These are phyloP conservation scores for Gymnopus androsaceus DNA, from an alignment of 1,284 basidiomycete species.

Conservation along the genomic window DNA sequence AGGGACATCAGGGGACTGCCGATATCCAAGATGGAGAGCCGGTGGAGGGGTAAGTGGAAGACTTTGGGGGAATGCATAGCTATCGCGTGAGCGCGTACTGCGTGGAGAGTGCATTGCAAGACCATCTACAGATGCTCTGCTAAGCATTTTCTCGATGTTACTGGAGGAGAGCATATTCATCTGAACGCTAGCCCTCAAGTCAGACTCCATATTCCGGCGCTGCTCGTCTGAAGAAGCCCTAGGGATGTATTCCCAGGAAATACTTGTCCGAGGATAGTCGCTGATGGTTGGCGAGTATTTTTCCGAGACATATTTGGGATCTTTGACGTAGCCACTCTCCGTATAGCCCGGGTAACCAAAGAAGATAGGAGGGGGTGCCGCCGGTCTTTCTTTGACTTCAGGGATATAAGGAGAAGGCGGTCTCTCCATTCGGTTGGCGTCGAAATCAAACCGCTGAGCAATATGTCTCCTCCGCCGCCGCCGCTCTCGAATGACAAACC, in stretches of 20 bases:
- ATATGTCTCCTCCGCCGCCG: conserved; percentile 31
- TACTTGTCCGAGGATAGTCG: conserved; percentile 25
- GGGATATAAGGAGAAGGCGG: neutral
- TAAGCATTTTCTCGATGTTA: conserved; percentile 55
- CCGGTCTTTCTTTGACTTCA: conserved; percentile 1
- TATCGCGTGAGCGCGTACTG: neutral
- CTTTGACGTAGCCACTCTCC: conserved; percentile 26
- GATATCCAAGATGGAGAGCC: conserved; percentile 4
- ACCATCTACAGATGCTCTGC: conserved; percentile 1
- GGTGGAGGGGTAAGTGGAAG: neutral
- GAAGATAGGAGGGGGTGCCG: conserved; percentile 13
- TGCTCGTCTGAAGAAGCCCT: conserved; percentile 11
- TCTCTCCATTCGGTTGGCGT: conserved; percentile 27
- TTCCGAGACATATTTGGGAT: conserved; percentile 36
- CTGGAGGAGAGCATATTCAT: conserved; percentile 28
- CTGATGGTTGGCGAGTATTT: conserved; percentile 32
- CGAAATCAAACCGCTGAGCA: conserved; percentile 20
- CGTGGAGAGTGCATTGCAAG: neutral
- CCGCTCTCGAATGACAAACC: conserved; percentile 47
- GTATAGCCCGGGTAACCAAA: conserved; percentile 9
- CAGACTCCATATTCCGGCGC: conserved; percentile 11
- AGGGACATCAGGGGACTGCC: conserved; percentile 9
- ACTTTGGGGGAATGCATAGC: neutral
- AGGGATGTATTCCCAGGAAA: conserved; percentile 15
- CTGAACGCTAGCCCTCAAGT: neutral